A percentile compares a stretch with the other conserved stretches of the same genome.
phyloP scores from a whole-genome alignment of 192 early-diverging fungal species.

The Mortierella claussenii region DNA sequence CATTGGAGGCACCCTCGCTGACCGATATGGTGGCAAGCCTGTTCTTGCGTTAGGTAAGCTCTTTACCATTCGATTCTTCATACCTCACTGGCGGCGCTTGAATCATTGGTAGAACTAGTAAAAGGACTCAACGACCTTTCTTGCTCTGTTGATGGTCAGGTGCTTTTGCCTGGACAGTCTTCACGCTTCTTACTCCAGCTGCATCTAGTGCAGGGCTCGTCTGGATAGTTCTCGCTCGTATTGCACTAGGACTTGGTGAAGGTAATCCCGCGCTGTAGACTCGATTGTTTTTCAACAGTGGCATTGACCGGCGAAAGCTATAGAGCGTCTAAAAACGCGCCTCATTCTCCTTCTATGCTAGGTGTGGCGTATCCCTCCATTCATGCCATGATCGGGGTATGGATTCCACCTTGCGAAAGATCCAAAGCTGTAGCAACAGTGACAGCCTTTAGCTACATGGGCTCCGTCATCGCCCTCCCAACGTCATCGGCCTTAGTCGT shows the following conservation, averaged over 20 bases:
- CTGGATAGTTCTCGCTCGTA: slow-evolving; percentile 33
- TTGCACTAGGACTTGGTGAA: slow-evolving; percentile 51
- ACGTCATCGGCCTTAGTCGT: slow-evolving; percentile 47
- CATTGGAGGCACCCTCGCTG: slow-evolving; percentile 51
- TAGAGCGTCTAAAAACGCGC: background rate
- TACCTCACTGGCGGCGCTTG: too few species aligned
- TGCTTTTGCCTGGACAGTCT: slow-evolving; percentile 36
- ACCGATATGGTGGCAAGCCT: slow-evolving; percentile 49
- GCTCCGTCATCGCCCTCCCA: slow-evolving; percentile 52
- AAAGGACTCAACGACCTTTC: too few species aligned
- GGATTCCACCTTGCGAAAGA: slow-evolving; percentile 47
- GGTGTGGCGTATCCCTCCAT: slow-evolving; percentile 48
- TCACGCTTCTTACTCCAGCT: slow-evolving; percentile 37
- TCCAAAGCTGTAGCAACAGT: slow-evolving; percentile 47
- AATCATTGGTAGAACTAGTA: too few species aligned
- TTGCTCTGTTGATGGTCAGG: slow-evolving; percentile 17
- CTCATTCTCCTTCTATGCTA: background rate
- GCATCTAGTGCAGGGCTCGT: slow-evolving; percentile 19
- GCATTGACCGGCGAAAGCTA: too few species aligned
- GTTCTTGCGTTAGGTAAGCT: slow-evolving; percentile 48
- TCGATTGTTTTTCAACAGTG: too few species aligned
- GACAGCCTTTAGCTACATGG: slow-evolving; percentile 40
- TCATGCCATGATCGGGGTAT: slow-evolving; percentile 49
- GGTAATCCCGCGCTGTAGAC: too few species aligned
- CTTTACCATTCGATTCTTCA: too few species aligned